These are phyloP conservation scores for Candolleomyces eurysporus DNA, from an alignment of 768 basidiomycete species.

Conservation along the genomic window DNA sequence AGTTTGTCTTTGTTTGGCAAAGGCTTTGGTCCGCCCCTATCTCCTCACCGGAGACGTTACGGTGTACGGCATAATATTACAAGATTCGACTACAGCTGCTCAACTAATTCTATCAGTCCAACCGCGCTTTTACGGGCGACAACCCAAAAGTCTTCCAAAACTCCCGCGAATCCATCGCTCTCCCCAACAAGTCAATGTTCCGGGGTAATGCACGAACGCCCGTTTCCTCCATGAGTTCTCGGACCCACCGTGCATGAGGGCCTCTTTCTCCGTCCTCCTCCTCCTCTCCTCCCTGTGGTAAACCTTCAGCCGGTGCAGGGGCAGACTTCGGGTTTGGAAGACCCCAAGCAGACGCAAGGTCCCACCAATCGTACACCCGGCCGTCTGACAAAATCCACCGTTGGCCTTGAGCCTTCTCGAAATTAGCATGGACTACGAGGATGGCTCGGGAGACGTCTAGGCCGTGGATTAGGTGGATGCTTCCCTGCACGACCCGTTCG, in stretches of 20 bases:
- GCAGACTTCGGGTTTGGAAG: not conserved
- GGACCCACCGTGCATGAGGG: slow-evolving; percentile 51
- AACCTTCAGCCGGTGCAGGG: too few relatives aligned
- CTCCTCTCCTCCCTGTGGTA: not conserved
- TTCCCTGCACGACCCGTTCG: slow-evolving; percentile 34
- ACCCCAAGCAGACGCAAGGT: slow-evolving; percentile 58
- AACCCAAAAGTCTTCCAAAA: slow-evolving; percentile 55
- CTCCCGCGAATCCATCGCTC: slow-evolving; percentile 57
- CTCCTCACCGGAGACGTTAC: too few relatives aligned
- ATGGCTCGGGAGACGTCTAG: slow-evolving; percentile 57
- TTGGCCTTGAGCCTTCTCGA: slow-evolving; percentile 43
- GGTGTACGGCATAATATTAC: too few relatives aligned
- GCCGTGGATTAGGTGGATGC: slow-evolving; percentile 63
- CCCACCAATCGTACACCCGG: slow-evolving; percentile 69
- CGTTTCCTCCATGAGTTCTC: slow-evolving; percentile 54
- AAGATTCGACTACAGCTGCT: too few relatives aligned
- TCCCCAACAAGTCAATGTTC: slow-evolving; percentile 42
- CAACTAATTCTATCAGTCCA: slow-evolving; percentile 15
- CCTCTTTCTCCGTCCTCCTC: slow-evolving; percentile 23
- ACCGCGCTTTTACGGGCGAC: slow-evolving; percentile 38
- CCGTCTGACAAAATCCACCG: slow-evolving; percentile 57
- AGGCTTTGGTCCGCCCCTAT: not conserved
- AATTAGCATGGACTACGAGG: slow-evolving; percentile 51
- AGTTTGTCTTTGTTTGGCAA: slow-evolving; percentile 6
- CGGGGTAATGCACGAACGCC: slow-evolving; percentile 53